Base-by-base conservation (phyloP, 163 green algal genomes). In the Scenedesmus sp. region DNA sequence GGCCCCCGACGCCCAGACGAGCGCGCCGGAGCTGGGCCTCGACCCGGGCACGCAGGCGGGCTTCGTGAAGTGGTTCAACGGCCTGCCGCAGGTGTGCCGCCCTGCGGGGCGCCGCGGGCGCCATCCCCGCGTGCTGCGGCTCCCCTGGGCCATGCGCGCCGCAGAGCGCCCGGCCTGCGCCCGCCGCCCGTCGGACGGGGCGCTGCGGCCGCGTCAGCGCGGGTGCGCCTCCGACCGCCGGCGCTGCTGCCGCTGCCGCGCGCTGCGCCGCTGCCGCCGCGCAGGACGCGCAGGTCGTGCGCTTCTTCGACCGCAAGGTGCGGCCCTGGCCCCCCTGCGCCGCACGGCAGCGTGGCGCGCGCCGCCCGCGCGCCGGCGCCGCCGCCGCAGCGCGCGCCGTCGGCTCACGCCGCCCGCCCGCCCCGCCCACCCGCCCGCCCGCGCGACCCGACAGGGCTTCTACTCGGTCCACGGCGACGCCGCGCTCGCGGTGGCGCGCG, bases 261-360 rank as follows among this genome's bases (percentile, higher is more conserved):
- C 33, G 18, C 9, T 31, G 34, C 2, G 11, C 2, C 17, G 18
- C 3, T 31, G 39, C 1, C 14, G 1, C 6, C 28, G 20, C 65
- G 65, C 87, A 95, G 89, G 84, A 94, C 13, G 50, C 72, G 0
- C 29, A 87, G 22, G 65, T 87, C 3, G 63, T 97, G 20, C 85
- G 92, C 11, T 93, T 96, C 72, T 95, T 97, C 63, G 91, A 96
- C 70, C 82, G 91, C 9, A 96, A 96, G 87, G 88, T 91, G n/a
- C 3, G 57, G 7, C 53, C n/a, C 34, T 6, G 14, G 14, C 11
- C 22, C 26, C n/a, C 17, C 18, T 24, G 33, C 14, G 18, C 11
- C 29, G 18, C 18, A 53, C 51, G 17, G 11, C 31, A 39, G 17
- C n/a, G 28, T 57, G 42, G 29, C 42, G 3, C n/a, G 2, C 18